Evolutionary conservation across 257 asterid species (phyloP).

Genomic region (Voacanga thouarsii): DNA sequence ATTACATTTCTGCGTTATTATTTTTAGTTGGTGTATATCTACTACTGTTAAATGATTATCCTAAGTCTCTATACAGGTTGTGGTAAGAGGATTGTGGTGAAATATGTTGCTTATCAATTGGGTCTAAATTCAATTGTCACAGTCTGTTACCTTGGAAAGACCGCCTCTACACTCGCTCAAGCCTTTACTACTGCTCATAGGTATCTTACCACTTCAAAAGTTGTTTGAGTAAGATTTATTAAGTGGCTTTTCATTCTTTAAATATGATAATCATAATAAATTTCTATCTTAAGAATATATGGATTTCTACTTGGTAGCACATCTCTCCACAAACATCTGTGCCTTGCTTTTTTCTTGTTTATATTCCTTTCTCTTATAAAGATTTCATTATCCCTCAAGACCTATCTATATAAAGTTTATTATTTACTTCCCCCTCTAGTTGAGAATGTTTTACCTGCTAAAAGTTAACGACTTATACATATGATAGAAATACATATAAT

Average conservation of each 20-base stretch:
- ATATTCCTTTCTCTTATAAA: too few species aligned
- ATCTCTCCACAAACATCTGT: too few species aligned
- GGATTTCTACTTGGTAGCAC: too few species aligned
- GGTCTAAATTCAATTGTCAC: conserved; percentile 88
- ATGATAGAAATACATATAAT: too few species aligned
- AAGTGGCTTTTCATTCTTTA: too few species aligned
- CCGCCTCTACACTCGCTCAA: conserved; percentile 77
- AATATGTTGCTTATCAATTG: conserved; percentile 72
- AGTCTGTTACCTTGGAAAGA: conserved; percentile 65
- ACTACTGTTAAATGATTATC: conserved; percentile 21
- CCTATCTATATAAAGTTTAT: too few species aligned
- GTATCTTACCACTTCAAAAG: conserved; percentile 33
- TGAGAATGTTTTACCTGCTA: background rate
- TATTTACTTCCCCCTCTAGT: background rate
- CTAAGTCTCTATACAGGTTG: conserved; percentile 52
- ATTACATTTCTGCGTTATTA: too few species aligned
- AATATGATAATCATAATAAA: background rate
- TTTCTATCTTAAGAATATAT: background rate
- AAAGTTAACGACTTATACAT: too few species aligned
- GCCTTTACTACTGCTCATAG: conserved; percentile 77
- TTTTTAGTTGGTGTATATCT: background rate
- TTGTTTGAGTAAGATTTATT: background rate
- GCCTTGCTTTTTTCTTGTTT: too few species aligned
- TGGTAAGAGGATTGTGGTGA: conserved; percentile 85
- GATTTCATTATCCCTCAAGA: too few species aligned